Evolutionary conservation across 2,329 filamentous ascomycete genomes (phyloP).

Genomic region (Didymella sp.): DNA sequence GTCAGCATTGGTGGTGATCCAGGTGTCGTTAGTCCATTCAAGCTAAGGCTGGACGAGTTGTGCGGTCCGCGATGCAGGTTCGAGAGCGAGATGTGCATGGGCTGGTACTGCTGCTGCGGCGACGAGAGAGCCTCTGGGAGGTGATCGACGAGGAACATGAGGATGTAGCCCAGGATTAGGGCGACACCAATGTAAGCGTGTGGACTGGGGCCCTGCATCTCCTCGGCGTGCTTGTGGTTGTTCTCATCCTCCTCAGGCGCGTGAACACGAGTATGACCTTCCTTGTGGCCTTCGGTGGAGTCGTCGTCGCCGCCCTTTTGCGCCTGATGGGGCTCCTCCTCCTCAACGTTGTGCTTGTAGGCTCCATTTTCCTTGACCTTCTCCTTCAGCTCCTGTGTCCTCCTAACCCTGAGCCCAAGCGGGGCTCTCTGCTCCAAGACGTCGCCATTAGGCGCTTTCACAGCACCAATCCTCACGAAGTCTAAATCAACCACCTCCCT

Average conservation of each 20-base stretch:
- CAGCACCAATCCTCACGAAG: constrained; percentile 24
- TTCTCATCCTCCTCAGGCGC: constrained; percentile 46
- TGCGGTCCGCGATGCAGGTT: constrained; percentile 68
- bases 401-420: constrained; percentile 30
- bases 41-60: constrained; percentile 47
- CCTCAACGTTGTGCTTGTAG: constrained; percentile 27
- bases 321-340: constrained; percentile 33
- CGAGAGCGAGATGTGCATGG: constrained; percentile 87
- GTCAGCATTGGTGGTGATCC: constrained; percentile 31
- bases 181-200: constrained; percentile 86
- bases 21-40: constrained; percentile 40
- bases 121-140: constrained; percentile 44
- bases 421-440: constrained; percentile 33
- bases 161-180: constrained; percentile 84
- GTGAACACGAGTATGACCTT: constrained; percentile 48
- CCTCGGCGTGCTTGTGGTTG: constrained; percentile 54
- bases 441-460: constrained; percentile 29
- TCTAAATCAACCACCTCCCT: constrained; percentile 26
- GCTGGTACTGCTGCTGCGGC: constrained; percentile 69
- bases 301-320: constrained; percentile 50
- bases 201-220: constrained; percentile 55
- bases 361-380: constrained; percentile 24
- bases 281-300: constrained; percentile 47
- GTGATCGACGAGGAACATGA: constrained; percentile 93
- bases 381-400: constrained; percentile 34